These are phyloP conservation scores for Boechera stricta DNA, from an alignment of 345 rosid genomes.

Conservation along the genomic window DNA sequence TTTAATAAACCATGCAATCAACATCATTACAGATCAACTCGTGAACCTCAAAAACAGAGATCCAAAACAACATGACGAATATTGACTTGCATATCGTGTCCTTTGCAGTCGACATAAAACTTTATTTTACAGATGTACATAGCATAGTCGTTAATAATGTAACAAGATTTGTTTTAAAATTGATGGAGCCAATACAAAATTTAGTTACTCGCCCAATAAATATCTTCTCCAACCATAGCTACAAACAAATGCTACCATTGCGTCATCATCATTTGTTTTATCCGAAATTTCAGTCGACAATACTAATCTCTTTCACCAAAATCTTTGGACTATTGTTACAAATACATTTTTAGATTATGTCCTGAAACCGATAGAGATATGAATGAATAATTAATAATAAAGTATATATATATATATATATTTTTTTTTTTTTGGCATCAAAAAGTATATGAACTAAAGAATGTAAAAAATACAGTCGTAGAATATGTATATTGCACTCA, in stretches of 20 bases:
- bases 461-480: not conserved
- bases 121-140: constrained; percentile 16
- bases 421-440: too few species aligned
- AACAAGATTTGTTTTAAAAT: not conserved
- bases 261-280: constrained; percentile 32
- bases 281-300: constrained; percentile 31
- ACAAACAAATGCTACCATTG: constrained; percentile 26
- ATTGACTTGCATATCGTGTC: constrained; percentile 36
- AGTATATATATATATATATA: too few species aligned
- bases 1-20: constrained; percentile 26
- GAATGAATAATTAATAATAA: not conserved
- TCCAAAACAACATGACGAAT: constrained; percentile 38
- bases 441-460: not conserved
- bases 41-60: constrained; percentile 23
- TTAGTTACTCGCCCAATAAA: constrained; percentile 19
- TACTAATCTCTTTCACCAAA: constrained; percentile 31
- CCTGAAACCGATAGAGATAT: not conserved
- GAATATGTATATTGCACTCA: too few species aligned
- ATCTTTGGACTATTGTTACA: constrained; percentile 29
- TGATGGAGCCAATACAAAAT: constrained; percentile 25
- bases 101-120: constrained; percentile 38
- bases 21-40: constrained; percentile 24
- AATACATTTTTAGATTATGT: not conserved
- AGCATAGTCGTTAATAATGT: constrained; percentile 25
- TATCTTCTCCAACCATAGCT: constrained; percentile 42